phyloP scores from a whole-genome alignment of 306 rosid species.

The Malus orientalis region DNA sequence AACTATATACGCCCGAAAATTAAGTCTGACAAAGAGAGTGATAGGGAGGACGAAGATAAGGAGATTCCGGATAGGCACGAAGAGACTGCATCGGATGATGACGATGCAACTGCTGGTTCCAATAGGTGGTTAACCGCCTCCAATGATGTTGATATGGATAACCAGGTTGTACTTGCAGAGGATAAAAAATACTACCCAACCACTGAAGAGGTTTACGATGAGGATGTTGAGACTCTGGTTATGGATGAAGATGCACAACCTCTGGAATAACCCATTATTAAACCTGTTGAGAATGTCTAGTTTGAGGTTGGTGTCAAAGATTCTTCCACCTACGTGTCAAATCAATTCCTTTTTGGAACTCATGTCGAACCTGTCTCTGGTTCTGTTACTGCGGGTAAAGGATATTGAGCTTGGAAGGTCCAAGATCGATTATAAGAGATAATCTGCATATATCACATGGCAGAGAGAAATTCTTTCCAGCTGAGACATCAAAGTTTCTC shows the following conservation, averaged over 20 bases:
- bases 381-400: not conserved
- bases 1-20: conserved; percentile 90
- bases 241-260: conserved; percentile 96
- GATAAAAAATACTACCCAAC: conserved; percentile 93
- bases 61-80: conserved; percentile 40
- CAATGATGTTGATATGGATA: conserved; percentile 66
- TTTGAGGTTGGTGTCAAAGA: conserved; percentile 97
- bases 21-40: conserved; percentile 80
- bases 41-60: conserved; percentile 51
- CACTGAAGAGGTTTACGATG: conserved; percentile 86
- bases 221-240: conserved; percentile 86
- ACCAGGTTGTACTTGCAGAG: conserved; percentile 80
- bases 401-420: too few relatives aligned
- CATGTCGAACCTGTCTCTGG: conserved; percentile 80
- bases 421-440: too few relatives aligned
- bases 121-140: conserved; percentile 75
- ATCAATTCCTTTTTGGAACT: conserved; percentile 73
- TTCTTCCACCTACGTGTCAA: conserved; percentile 76
- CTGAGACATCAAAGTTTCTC: too few relatives aligned
- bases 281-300: conserved; percentile 62
- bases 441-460: too few relatives aligned
- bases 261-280: conserved; percentile 65
- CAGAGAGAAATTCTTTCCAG: too few relatives aligned
- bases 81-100: conserved; percentile 49
- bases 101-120: conserved; percentile 28